A percentile compares a stretch with the other conserved stretches of the same genome.
Conservation (phyloP, 108 stramenopile genomes). For the Cylindrotheca closterium region DNA sequence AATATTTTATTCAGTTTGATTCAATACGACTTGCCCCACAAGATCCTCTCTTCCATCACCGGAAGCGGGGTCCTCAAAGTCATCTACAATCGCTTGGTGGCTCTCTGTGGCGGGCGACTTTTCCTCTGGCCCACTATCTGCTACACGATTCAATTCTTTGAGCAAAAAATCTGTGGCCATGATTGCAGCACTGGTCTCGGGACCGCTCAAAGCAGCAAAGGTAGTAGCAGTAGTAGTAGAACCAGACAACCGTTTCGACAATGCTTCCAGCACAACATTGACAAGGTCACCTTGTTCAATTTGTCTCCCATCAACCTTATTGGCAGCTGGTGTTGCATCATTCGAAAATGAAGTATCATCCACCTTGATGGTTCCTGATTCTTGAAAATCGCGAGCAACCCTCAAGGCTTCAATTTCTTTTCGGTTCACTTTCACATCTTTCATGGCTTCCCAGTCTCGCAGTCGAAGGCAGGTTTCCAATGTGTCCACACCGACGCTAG, state of each 20-base stretch:
- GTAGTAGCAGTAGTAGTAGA: neutral
- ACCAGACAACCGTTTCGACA: constrained; percentile 68
- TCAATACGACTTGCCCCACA: constrained; percentile 41
- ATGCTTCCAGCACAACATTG: constrained; percentile 72
- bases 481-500: constrained; percentile 60
- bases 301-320: constrained; percentile 68
- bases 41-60: constrained; percentile 28
- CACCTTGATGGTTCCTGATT: constrained; percentile 58
- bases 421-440: constrained; percentile 80
- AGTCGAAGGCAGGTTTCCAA: constrained; percentile 90
- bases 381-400: constrained; percentile 79
- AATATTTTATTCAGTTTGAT: too few species aligned
- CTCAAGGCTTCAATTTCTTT: constrained; percentile 82
- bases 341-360: constrained; percentile 55
- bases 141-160: constrained; percentile 47
- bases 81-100: constrained; percentile 49
- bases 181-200: constrained; percentile 79
- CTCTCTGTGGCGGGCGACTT: constrained; percentile 16
- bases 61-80: constrained; percentile 29
- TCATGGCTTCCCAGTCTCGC: constrained; percentile 83
- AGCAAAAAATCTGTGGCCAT: constrained; percentile 85
- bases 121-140: constrained; percentile 8
- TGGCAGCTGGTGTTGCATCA: constrained; percentile 79
- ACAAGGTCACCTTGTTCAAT: constrained; percentile 81
- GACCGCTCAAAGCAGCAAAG: constrained; percentile 49